A percentile compares a stretch with the other conserved stretches of the same genome.
These are phyloP conservation scores for Grigorovia jiainica DNA, from an alignment of 805 yeast genomes.

Conservation along the genomic window DNA sequence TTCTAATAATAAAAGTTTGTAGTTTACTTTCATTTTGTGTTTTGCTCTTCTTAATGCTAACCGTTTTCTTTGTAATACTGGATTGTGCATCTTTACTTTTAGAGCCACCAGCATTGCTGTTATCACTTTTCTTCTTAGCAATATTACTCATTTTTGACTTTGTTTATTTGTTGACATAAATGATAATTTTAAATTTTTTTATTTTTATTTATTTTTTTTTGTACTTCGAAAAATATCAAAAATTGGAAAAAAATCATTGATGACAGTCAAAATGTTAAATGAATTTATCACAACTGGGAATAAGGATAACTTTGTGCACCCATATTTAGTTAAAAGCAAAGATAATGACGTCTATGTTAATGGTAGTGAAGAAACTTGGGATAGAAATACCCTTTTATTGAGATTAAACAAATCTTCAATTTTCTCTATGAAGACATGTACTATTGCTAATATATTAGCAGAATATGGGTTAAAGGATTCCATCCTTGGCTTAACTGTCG, in stretches of 20 bases:
- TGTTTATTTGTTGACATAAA: too few relatives aligned
- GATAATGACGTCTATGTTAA: not conserved
- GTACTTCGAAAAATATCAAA: too few relatives aligned
- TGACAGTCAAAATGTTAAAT: too few relatives aligned
- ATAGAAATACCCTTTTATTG: not conserved
- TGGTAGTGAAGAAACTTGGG: not conserved
- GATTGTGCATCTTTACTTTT: too few relatives aligned
- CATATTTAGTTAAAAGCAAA: not conserved
- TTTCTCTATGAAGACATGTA: not conserved
- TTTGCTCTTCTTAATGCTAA: too few relatives aligned
- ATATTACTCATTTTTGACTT: not conserved
- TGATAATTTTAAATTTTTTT: too few relatives aligned
- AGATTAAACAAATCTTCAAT: slow-evolving; percentile 1
- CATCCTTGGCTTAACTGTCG: not conserved
- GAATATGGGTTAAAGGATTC: not conserved
- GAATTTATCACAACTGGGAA: not conserved
- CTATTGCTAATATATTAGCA: slow-evolving; percentile 1
- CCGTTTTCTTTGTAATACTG: too few relatives aligned
- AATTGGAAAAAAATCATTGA: too few relatives aligned
- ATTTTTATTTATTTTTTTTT: too few relatives aligned
- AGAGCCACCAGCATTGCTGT: not conserved
- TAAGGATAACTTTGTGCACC: not conserved
- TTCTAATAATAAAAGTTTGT: slow-evolving; percentile 59
- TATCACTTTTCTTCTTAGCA: not conserved
- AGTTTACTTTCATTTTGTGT: slow-evolving; percentile 16